Evolutionary conservation across 108 stramenopile species (phyloP), one percentile per base, ranked within the genome.

Genomic region (Bacterosira constricta): DNA sequence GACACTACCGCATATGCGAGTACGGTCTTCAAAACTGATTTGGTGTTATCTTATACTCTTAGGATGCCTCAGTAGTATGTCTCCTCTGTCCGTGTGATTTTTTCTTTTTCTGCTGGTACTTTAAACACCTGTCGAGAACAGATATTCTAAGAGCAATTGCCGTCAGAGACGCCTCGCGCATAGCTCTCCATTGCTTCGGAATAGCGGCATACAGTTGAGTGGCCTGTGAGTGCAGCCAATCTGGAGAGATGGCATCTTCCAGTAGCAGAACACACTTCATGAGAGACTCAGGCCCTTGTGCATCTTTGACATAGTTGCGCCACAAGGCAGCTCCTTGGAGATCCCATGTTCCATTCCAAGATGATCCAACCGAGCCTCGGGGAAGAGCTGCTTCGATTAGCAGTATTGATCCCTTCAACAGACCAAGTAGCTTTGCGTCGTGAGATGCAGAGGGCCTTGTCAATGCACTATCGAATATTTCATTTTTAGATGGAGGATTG

Each of bases 371-470:
- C 6, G 90, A 88, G 21, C 91, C 91, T 25, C 80, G 42, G 8
- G 94, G 94, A 15, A 92, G 71, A 15, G 94, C 88, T 10, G 91
- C 86, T 66, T 95, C 94, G 34, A 95, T 89, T 29, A 88, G 75
- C 38, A 95, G 71, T 32, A 92, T 51, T 15, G 87, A 85, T 11
- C 90, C 91, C 68, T 92, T 92, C 50, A 89, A 76, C 12, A 75
- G 36, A 0, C 62, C 78, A 36, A 92, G 73, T n/a, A 77, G 80
- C 50, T 70, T 82, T 36, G 88, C 90, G 29, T 86, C 79, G 29
- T 77, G 60, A 12, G 89, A 82, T 18, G 82, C 80, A 27, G 38
- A 32, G 9, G 71, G 71, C 18, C 72, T 35, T 9, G 64, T 63
- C 15, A 47, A 38, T 15, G 82, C 62, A 64, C 86, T 81, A 9